These are phyloP conservation scores for Trichoderma sp. DNA, from an alignment of 2,329 filamentous ascomycete genomes.

Conservation along the genomic window DNA sequence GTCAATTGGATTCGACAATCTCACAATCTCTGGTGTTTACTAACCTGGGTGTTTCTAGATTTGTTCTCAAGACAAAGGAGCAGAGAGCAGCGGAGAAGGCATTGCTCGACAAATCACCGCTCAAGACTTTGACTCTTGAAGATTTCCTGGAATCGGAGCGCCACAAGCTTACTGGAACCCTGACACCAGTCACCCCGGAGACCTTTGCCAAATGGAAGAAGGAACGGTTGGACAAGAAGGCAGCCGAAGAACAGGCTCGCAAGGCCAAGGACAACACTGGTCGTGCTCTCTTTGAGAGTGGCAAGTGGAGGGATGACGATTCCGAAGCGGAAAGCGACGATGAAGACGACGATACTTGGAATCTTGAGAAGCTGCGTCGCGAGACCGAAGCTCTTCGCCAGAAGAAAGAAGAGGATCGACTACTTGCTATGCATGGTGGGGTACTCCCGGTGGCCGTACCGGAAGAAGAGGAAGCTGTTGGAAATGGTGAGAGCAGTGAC, in stretches of 20 bases:
- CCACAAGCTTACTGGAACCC: slow-evolving; percentile 85
- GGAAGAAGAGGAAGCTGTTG: slow-evolving; percentile 22
- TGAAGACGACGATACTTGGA: slow-evolving; percentile 65
- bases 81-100: slow-evolving; percentile 95
- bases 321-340: slow-evolving; percentile 49
- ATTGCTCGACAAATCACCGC: slow-evolving; percentile 88
- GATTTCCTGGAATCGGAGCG: slow-evolving; percentile 96
- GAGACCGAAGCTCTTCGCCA: slow-evolving; percentile 78
- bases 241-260: slow-evolving; percentile 84
- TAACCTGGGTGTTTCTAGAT: slow-evolving; percentile 52
- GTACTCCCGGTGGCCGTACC: slow-evolving; percentile 3
- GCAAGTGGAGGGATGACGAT: slow-evolving; percentile 78
- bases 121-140: slow-evolving; percentile 92
- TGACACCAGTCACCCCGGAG: slow-evolving; percentile 93
- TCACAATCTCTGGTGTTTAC: neutral
- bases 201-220: slow-evolving; percentile 97
- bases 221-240: slow-evolving; percentile 91
- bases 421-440: slow-evolving; percentile 37
- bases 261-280: slow-evolving; percentile 95
- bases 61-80: slow-evolving; percentile 96
- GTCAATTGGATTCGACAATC: slow-evolving; percentile 36
- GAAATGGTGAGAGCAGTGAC: slow-evolving; percentile 4
- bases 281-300: slow-evolving; percentile 92
- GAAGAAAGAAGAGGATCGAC: slow-evolving; percentile 73
- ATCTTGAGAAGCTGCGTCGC: slow-evolving; percentile 74